A percentile compares a stretch with the other conserved stretches of the same genome.
phyloP scores from a whole-genome alignment of 352 stramenopile species.

The Phytophthora sp. region DNA sequence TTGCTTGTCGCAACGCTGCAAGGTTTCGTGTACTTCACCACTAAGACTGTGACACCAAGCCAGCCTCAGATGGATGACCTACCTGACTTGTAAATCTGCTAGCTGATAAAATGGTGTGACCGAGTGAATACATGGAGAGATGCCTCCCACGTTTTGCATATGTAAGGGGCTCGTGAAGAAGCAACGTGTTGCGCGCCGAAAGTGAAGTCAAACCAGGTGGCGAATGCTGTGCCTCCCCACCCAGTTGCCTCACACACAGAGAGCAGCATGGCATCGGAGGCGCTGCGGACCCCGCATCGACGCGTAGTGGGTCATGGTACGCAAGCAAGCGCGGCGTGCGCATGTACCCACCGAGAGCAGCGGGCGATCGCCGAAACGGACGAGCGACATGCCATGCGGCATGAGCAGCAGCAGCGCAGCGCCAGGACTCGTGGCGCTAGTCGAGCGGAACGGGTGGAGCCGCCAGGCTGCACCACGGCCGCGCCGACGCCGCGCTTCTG shows the following conservation, averaged over 20 bases:
- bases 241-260: no score
- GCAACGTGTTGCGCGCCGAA: no score
- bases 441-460: background rate
- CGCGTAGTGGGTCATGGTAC: no score
- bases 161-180: background rate
- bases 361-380: background rate
- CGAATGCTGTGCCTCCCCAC: no score
- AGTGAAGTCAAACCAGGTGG: no score
- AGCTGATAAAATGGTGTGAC: slow-evolving; percentile 10
- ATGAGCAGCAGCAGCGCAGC: background rate
- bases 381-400: background rate
- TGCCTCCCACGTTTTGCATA: background rate
- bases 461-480: no score
- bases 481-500: background rate
- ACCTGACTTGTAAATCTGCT: slow-evolving; percentile 49
- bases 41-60: slow-evolving; percentile 65
- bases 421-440: no score
- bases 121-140: slow-evolving; percentile 21
- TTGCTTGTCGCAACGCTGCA: slow-evolving; percentile 75
- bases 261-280: no score
- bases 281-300: no score
- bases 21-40: slow-evolving; percentile 85
- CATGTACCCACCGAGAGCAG: background rate
- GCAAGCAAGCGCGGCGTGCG: background rate
- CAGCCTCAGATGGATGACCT: slow-evolving; percentile 71